Evolutionary conservation across 2,329 filamentous ascomycete species (phyloP), one percentile per base, ranked within the genome.

Genomic region (Fusarium sp.): DNA sequence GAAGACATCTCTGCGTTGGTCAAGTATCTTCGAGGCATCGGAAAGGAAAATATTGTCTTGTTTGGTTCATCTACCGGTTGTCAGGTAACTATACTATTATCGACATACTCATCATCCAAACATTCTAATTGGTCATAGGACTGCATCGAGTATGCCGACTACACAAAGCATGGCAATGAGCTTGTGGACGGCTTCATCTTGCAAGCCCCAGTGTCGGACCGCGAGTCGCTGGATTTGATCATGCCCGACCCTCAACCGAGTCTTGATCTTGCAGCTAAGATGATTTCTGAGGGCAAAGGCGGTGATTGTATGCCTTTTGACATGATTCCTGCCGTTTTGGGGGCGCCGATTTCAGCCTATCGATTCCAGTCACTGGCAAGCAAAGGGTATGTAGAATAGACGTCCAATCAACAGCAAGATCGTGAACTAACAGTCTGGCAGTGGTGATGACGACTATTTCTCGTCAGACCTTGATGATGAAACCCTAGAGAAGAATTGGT

Each of bases 361-460:
- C 79, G 87, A 18, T 84, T 85, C 77, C 79, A 83, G 53, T 85
- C 86, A 30, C 77, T 89, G 7, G 75, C 79, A 30, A 80, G 80
- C 26, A 79, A 80, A 50, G 85, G 85, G 86, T 88, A 76, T 68
- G 85, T 79, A 26, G 12, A 13, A 3, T 6, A 8, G 6, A 8
- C 30, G 3, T 33, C 12, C 46, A 52, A 20, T 57, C 30, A 26
- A 42, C 6, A 33, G 8, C 16, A 55, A n/a, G n/a, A 41, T 42
- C 18, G 44, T 15, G 11, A 8, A 26, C 59, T 70, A 40, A 72
- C 18, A 15, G 6, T 18, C 45, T 9, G 8, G 40, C 50, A 87
- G 88, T 7, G 91, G 90, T 11, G 91, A 92, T 61, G 94, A 97
- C 76, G 94, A 97, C 76, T 93, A 92, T 75, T 97, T 97, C 80